These are phyloP conservation scores for Thelephora ganbajun DNA, from an alignment of 768 basidiomycete species.

Conservation along the genomic window DNA sequence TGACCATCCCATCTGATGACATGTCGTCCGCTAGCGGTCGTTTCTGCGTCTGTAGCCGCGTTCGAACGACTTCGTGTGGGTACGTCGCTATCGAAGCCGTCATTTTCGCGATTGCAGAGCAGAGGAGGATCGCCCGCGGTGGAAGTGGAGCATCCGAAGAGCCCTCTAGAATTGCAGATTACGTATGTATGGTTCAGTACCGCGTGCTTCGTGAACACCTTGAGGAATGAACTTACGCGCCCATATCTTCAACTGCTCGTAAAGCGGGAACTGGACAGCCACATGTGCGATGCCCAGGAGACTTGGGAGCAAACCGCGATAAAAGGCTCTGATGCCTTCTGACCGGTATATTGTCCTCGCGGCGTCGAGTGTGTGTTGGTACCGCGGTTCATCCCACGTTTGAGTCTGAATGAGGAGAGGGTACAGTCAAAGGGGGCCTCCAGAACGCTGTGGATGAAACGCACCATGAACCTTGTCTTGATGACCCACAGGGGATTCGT, in stretches of 20 bases:
- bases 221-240: slow-evolving; percentile 51
- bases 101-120: slow-evolving; percentile 93
- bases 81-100: slow-evolving; percentile 91
- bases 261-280: slow-evolving; percentile 93
- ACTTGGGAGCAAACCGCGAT: slow-evolving; percentile 88
- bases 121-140: slow-evolving; percentile 59
- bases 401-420: slow-evolving; percentile 48
- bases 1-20: slow-evolving; percentile 31
- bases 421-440: slow-evolving; percentile 2
- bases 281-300: slow-evolving; percentile 89
- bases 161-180: slow-evolving; percentile 1
- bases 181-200: slow-evolving; percentile 1
- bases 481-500: slow-evolving; percentile 99
- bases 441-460: slow-evolving; percentile 8
- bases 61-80: slow-evolving; percentile 97
- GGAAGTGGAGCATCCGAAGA: slow-evolving; percentile 25
- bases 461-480: slow-evolving; percentile 97
- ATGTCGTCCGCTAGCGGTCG: slow-evolving; percentile 41
- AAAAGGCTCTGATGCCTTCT: slow-evolving; percentile 83
- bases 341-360: slow-evolving; percentile 78
- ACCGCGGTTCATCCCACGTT: slow-evolving; percentile 60
- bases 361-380: slow-evolving; percentile 84
- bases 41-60: slow-evolving; percentile 82
- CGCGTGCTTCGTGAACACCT: background rate
- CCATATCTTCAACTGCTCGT: slow-evolving; percentile 81